Evolutionary conservation across 2,329 filamentous ascomycete genomes (phyloP), one percentile per base, ranked within the genome.

Genomic region (Fusarium cyanostomum): DNA sequence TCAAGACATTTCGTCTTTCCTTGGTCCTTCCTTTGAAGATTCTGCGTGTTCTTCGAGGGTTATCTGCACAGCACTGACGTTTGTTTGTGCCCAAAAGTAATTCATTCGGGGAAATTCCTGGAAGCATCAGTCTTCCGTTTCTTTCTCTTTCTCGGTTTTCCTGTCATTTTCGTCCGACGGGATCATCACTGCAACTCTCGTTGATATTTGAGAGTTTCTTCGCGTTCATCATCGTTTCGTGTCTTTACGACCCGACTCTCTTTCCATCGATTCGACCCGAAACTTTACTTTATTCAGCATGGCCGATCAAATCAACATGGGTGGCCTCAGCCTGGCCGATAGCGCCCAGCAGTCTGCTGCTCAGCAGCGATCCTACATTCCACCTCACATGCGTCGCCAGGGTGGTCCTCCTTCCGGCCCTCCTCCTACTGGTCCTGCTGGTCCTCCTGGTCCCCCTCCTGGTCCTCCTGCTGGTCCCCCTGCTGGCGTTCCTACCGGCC

Each of bases 281-380:
- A 66, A 68, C 54, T 49, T 62, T 52, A 63, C 55, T 52, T 48
- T 56, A 71, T 72, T 72, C 81, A 89, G 79, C 75, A 93, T 93
- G 90, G 90, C 90, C 77, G 90, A 92, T 74, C 89, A 94, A 83
- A 85, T 95, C 73, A 92, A 92, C 83, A 93, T 94, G 86, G 86
- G 84, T 76, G 87, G 88, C 75, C 83, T 94, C 73, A 89, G 81
- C 79, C 82, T 94, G 66, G 87, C 79, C 56, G 76, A 77, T 28
- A 76, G 73, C 53, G 66, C 70, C 43, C 75, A 53, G 52, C 69
- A 72, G 42, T 68, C 64, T 50, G 63, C 61, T 62, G 45, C 71
- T 56, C 66, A 72, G 66, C 62, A 70, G 67, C 89, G 89, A 73
- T 91, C 91, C 55, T 95, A 95, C 83, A 93, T 95, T 69, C 92